Percentiles rank a stretch among this genome's conserved stretches.
phyloP scores from a whole-genome alignment of 2,329 filamentous ascomycete genomes.

The Sporothrix protearum region DNA sequence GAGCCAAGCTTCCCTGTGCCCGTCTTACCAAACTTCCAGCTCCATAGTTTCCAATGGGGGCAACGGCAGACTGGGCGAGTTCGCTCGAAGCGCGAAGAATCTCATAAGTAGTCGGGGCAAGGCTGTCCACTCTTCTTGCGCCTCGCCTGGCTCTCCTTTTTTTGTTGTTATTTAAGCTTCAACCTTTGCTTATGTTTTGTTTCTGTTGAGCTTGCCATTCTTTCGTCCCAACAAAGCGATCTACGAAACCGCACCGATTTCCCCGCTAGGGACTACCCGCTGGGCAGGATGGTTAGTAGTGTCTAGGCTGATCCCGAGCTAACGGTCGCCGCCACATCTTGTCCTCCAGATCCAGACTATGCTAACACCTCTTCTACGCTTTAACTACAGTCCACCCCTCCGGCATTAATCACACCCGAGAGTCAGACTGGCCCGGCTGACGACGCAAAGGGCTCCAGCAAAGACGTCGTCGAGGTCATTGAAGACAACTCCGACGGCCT shows the following conservation, averaged over 20 bases:
- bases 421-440: not conserved
- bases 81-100: not conserved
- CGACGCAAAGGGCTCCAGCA: not conserved
- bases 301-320: not conserved
- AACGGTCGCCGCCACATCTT: not conserved
- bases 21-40: not conserved
- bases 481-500: not conserved
- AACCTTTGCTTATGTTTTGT: not conserved
- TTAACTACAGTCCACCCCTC: not conserved
- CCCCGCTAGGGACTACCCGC: conserved; percentile 7
- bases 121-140: not conserved
- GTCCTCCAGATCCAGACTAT: not conserved
- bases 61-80: not conserved
- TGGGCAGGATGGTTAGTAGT: conserved; percentile 1
- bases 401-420: not conserved
- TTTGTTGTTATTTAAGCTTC: not conserved
- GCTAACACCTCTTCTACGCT: not conserved
- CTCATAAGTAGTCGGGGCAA: not conserved
- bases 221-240: not conserved
- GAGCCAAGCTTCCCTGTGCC: not conserved
- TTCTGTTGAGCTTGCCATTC: not conserved
- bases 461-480: not conserved
- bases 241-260: no score
- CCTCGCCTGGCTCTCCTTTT: not conserved
- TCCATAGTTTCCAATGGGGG: not conserved